Evolutionary conservation across 768 basidiomycete species (phyloP), one percentile per base, ranked within the genome.

Genomic region (Boletus vermiculosoides): DNA sequence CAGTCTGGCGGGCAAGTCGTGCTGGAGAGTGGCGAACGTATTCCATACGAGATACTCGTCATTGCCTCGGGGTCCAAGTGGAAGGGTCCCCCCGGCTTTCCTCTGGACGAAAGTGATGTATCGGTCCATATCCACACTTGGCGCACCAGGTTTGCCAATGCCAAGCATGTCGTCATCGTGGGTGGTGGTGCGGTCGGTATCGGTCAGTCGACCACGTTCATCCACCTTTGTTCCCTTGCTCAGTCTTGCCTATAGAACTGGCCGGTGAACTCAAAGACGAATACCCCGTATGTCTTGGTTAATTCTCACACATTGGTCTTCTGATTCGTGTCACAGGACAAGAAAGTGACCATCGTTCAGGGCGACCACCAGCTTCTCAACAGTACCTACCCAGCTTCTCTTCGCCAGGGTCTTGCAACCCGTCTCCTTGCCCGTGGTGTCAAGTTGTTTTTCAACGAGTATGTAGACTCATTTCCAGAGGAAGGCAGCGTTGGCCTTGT

Each of bases 271-370:
- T 81, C 39, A 71, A 70, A 30, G 77, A 81, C 44, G 63, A 65
- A 3, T 76, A 72, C 52, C 77, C 79, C 5, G 74, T 78, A 58
- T 15, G 74, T 69, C 23, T 16, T 44, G 7, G 7, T 4, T 30
- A 13, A 15, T 18, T 48, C 20, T 34, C 41, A 8, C n/a, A 10
- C 16, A 2, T 10, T 1, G 0, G 2, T 47, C 46, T 44, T 53
- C 59, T 71, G 18, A 72, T 28, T 9, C 34, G 37, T 41, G 8
- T 33, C 39, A 10, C 15, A 70, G 69, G 50, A 60, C 52, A 62
- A 71, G 52, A 85, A 80, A 58, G 77, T 89, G 16, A 86, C 85
- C 18, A 77, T 90, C 45, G 79, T 90, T 11, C 88, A 89, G 12
- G 74, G 77, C 28, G 72, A 77, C n/a, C 50, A 59, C 2, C 67